Evolutionary conservation across 495 filamentous ascomycete species (phyloP).

Genomic region (Neurospora sublineolata): DNA sequence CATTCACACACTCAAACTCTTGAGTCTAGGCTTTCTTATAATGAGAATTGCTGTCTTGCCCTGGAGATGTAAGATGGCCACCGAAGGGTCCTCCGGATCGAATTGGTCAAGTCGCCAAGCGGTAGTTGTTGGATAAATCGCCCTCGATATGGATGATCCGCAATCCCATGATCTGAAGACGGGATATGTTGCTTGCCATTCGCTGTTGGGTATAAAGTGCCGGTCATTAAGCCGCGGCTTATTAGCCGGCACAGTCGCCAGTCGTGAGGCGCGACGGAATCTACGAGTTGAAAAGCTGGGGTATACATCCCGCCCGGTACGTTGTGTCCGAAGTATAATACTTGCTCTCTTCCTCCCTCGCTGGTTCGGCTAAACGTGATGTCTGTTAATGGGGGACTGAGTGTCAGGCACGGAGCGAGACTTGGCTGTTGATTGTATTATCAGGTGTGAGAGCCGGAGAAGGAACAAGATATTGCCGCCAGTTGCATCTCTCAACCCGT

Average conservation of each 20-base stretch:
- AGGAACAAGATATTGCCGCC: background rate
- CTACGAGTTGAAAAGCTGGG: background rate
- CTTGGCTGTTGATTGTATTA: background rate
- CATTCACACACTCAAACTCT: background rate
- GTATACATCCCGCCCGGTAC: background rate
- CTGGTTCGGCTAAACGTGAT: background rate
- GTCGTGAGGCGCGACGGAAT: background rate
- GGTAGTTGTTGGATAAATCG: conserved; percentile 22
- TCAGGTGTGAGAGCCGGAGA: background rate
- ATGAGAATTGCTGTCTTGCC: background rate
- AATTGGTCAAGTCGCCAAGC: conserved; percentile 10
- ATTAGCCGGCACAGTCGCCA: conserved; percentile 8
- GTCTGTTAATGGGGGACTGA: background rate
- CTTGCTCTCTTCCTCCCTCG: background rate
- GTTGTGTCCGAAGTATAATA: background rate
- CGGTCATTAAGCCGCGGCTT: conserved; percentile 12
- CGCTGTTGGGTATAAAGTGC: conserved; percentile 8
- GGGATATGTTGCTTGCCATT: conserved; percentile 15
- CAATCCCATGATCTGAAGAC: conserved; percentile 19
- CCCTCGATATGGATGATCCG: background rate
- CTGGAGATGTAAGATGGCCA: background rate
- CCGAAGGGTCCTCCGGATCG: background rate
- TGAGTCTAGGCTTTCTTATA: background rate
- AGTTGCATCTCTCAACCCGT: background rate
- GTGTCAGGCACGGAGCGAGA: background rate